These are phyloP conservation scores for Boletus huronensis DNA, from an alignment of 768 basidiomycete species.

Conservation along the genomic window DNA sequence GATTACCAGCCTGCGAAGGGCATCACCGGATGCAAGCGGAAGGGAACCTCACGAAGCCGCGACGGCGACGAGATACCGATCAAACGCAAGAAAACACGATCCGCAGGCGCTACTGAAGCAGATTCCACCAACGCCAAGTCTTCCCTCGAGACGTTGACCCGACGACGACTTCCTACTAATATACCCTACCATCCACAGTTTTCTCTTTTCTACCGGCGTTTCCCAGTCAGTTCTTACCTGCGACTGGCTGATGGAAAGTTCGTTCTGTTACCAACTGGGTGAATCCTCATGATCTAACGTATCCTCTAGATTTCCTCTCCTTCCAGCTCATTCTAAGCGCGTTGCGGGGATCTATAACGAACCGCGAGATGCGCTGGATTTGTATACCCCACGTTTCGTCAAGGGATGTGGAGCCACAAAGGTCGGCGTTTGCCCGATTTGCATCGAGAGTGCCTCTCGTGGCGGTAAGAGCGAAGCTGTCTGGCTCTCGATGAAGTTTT, in stretches of 20 bases:
- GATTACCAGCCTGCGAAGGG: constrained; percentile 19
- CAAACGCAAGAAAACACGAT: constrained; percentile 13
- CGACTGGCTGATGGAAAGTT: constrained; percentile 40
- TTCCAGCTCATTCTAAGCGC: constrained; percentile 18
- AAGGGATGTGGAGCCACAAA: constrained; percentile 66
- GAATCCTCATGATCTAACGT: constrained; percentile 1
- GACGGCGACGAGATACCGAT: constrained; percentile 7
- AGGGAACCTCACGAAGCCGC: constrained; percentile 5
- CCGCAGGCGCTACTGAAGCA: neutral
- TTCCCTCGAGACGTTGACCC: constrained; percentile 9
- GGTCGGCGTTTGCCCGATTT: constrained; percentile 76
- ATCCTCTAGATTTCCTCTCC: constrained; percentile 16
- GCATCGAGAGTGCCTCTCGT: constrained; percentile 54
- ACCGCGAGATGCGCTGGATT: constrained; percentile 57
- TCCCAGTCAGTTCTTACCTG: constrained; percentile 60
- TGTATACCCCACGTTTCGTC: constrained; percentile 79
- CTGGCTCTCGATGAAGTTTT: constrained; percentile 79
- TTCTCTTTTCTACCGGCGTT: constrained; percentile 66
- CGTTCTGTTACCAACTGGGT: constrained; percentile 10
- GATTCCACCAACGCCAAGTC: neutral
- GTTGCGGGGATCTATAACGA: constrained; percentile 52
- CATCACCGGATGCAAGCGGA: constrained; percentile 17
- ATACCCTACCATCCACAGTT: constrained; percentile 49
- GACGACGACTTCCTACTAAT: constrained; percentile 49
- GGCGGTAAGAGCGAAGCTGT: constrained; percentile 62